Conservation (phyloP, 257 asterid genomes). For the Solanum pennellii region DNA sequence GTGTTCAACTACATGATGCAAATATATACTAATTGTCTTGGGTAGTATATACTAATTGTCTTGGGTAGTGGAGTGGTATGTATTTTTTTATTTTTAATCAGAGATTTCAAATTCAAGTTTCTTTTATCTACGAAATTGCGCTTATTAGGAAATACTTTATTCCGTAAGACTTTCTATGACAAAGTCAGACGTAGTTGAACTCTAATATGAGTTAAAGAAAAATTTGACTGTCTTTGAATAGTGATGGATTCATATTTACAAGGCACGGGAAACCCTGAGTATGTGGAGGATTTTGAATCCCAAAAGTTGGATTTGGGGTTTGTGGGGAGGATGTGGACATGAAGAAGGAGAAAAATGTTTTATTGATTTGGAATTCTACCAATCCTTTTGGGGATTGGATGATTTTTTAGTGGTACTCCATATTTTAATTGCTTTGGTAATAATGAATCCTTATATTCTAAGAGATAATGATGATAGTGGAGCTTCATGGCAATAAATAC, state of each 20-base stretch:
- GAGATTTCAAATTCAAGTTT: not conserved
- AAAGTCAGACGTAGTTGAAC: not conserved
- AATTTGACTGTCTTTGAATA: not conserved
- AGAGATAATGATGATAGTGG: constrained; percentile 32
- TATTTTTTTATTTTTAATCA: too few relatives aligned
- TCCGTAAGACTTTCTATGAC: accelerated
- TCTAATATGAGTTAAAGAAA: not conserved
- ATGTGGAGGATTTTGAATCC: constrained; percentile 32
- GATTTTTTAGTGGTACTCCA: not conserved
- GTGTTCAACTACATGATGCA: not conserved
- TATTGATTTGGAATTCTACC: constrained; percentile 10
- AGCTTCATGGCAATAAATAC: not conserved
- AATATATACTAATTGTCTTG: not conserved
- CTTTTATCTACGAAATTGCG: not conserved
- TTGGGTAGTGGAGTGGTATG: not conserved
- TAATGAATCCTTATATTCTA: constrained; percentile 33
- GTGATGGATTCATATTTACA: constrained; percentile 10
- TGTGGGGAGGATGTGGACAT: constrained; percentile 29
- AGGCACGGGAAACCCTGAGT: constrained; percentile 26
- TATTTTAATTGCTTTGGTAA: constrained; percentile 5
- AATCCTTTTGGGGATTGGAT: constrained; percentile 18
- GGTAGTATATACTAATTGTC: not conserved
- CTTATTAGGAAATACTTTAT: not conserved
- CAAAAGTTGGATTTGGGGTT: constrained; percentile 33
- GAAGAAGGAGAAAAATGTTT: constrained; percentile 11